A percentile compares a stretch with the other conserved stretches of the same genome.
Conservation (phyloP, 2,329 filamentous ascomycete species). For the Alternaria dauci region DNA sequence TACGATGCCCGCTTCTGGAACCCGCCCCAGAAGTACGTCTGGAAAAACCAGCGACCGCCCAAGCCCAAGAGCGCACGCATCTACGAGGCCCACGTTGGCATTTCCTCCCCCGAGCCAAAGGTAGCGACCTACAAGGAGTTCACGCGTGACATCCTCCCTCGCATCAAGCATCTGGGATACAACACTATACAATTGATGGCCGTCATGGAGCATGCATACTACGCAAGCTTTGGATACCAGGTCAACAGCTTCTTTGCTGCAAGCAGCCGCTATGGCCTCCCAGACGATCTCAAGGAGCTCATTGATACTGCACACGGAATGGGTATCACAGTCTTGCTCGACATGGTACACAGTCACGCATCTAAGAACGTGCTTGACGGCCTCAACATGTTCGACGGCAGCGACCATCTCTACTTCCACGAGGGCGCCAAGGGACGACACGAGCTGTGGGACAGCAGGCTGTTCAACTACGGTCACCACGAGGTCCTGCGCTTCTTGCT, state of each 20-base stretch:
- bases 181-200: constrained; percentile 99
- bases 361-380: constrained; percentile 97
- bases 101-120: constrained; percentile 87
- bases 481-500: constrained; percentile 95
- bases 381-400: constrained; percentile 93
- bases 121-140: constrained; percentile 98
- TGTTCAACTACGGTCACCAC: constrained; percentile 97
- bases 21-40: constrained; percentile 82
- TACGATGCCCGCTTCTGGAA: constrained; percentile 99
- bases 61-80: constrained; percentile 89
- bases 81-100: constrained; percentile 98
- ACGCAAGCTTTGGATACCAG: constrained; percentile 98
- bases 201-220: constrained; percentile 99
- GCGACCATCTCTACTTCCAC: constrained; percentile 96
- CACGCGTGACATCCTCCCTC: constrained; percentile 86
- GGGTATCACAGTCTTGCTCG: constrained; percentile 88
- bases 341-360: constrained; percentile 97
- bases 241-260: constrained; percentile 99
- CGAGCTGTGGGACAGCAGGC: constrained; percentile 92
- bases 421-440: constrained; percentile 83
- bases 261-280: constrained; percentile 91
- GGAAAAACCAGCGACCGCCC: constrained; percentile 82
- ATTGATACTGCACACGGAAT: constrained; percentile 93
- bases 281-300: constrained; percentile 95
- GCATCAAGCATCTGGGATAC: constrained; percentile 90